Percentiles rank a stretch among this genome's conserved stretches.
These are phyloP conservation scores for Halophytophthora polymorphica DNA, from an alignment of 352 stramenopile genomes.

Conservation along the genomic window DNA sequence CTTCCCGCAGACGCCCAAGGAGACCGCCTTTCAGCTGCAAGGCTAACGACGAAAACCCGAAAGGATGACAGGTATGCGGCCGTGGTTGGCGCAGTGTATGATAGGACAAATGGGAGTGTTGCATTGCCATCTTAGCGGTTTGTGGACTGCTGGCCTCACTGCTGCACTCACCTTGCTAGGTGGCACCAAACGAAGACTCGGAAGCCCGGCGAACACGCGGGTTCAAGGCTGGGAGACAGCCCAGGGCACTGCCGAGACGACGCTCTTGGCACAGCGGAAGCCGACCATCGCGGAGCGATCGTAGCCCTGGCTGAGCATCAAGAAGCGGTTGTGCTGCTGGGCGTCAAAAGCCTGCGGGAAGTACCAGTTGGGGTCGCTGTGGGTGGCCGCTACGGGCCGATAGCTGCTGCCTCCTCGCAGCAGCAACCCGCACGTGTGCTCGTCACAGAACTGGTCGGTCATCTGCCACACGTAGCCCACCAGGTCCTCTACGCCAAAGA, in stretches of 20 bases:
- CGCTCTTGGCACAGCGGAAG: constrained; percentile 66
- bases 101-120: background rate
- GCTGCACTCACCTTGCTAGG: too few species aligned
- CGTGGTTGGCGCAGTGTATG: constrained; percentile 1
- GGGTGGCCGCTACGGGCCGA: constrained; percentile 56
- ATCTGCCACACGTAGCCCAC: constrained; percentile 86
- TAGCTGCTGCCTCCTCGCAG: constrained; percentile 79
- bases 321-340: constrained; percentile 72
- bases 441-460: constrained; percentile 82
- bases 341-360: constrained; percentile 64
- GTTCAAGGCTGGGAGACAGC: too few species aligned
- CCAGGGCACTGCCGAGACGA: constrained; percentile 1
- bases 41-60: background rate
- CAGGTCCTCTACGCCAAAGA: constrained; percentile 67
- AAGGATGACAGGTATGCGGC: background rate
- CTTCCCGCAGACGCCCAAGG: constrained; percentile 78
- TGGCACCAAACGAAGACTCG: too few species aligned
- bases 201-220: too few species aligned
- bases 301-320: constrained; percentile 71
- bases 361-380: constrained; percentile 84
- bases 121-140: too few species aligned
- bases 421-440: constrained; percentile 74
- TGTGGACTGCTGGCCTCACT: too few species aligned
- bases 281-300: constrained; percentile 71
- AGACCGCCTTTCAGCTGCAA: constrained; percentile 47